These are phyloP conservation scores for Rosa multiflora DNA, from an alignment of 306 rosid genomes.

Conservation along the genomic window DNA sequence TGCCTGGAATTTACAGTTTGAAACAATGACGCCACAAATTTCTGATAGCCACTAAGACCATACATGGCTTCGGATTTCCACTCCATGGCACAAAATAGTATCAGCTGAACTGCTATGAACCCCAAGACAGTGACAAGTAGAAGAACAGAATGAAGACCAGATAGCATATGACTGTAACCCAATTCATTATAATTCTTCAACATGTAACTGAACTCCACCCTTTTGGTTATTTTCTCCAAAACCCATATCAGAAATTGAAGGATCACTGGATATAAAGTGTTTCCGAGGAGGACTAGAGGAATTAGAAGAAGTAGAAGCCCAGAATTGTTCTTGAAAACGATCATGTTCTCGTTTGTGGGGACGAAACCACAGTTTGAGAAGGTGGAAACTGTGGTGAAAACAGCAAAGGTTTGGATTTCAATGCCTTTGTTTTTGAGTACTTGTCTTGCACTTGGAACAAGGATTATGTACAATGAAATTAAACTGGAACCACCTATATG, in stretches of 20 bases:
- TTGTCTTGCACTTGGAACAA: slow-evolving; percentile 38
- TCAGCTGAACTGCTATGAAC: slow-evolving; percentile 42
- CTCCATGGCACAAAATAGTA: slow-evolving; percentile 54
- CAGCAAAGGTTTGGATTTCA: slow-evolving; percentile 44
- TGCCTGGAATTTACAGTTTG: slow-evolving; percentile 57
- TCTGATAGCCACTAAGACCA: slow-evolving; percentile 51
- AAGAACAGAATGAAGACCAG: slow-evolving; percentile 37
- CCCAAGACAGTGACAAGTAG: slow-evolving; percentile 41
- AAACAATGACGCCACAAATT: slow-evolving; percentile 50
- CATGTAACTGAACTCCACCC: slow-evolving; percentile 46
- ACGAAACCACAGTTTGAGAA: slow-evolving; percentile 66
- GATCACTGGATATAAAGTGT: slow-evolving; percentile 54
- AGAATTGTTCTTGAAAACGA: slow-evolving; percentile 62
- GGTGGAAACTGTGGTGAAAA: slow-evolving; percentile 57
- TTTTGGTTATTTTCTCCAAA: slow-evolving; percentile 31
- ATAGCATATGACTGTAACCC: slow-evolving; percentile 45
- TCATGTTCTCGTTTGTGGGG: slow-evolving; percentile 83
- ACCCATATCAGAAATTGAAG: slow-evolving; percentile 44
- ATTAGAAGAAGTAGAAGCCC: slow-evolving; percentile 54
- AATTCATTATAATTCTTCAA: slow-evolving; percentile 37
- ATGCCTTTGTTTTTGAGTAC: slow-evolving; percentile 38
- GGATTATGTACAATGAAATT: slow-evolving; percentile 31
- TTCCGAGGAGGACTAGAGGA: slow-evolving; percentile 48
- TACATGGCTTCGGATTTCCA: slow-evolving; percentile 56
- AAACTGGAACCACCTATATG: slow-evolving; percentile 30